Evolutionary conservation across 371 early-diverging fungal genomes (phyloP).

Genomic region (Rhizomucor miehei): DNA sequence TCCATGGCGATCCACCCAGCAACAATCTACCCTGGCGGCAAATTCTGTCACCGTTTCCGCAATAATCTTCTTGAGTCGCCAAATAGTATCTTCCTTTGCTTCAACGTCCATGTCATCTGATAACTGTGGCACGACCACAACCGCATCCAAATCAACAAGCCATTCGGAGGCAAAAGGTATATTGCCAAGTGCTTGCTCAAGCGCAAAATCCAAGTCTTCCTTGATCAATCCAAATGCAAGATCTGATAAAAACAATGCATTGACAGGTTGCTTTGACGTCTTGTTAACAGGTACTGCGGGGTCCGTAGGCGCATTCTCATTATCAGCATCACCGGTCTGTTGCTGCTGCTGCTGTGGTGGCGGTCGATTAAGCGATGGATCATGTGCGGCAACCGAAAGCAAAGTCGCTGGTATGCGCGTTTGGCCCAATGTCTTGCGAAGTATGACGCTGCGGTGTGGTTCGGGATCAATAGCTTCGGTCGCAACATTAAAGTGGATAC

Average conservation of each 20-base stretch:
- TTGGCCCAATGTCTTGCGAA: conserved; percentile 50
- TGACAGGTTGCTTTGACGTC: conserved; percentile 42
- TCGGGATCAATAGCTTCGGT: conserved; percentile 74
- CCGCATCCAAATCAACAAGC: conserved; percentile 53
- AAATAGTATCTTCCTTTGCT: conserved; percentile 46
- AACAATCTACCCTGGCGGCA: conserved; percentile 53
- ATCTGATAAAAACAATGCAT: conserved; percentile 53
- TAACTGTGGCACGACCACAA: conserved; percentile 39
- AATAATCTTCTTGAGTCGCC: conserved; percentile 44
- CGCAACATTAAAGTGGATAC: conserved; percentile 58
- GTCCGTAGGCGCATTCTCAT: not conserved
- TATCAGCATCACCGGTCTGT: not conserved
- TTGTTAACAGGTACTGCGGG: conserved; percentile 5
- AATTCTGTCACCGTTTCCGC: conserved; percentile 27
- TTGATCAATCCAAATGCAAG: conserved; percentile 56
- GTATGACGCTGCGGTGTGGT: conserved; percentile 66
- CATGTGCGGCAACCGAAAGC: conserved; percentile 36
- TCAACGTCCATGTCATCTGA: conserved; percentile 39
- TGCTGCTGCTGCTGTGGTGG: conserved; percentile 23
- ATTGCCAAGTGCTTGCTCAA: conserved; percentile 34
- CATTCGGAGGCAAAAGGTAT: conserved; percentile 47
- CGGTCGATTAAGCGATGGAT: conserved; percentile 36
- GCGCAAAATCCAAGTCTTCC: conserved; percentile 42
- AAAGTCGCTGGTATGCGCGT: conserved; percentile 34
- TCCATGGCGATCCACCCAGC: conserved; percentile 58